Evolutionary conservation across 106 monocot genomes (phyloP).

Genomic region (Dioscorea zingiberensis): DNA sequence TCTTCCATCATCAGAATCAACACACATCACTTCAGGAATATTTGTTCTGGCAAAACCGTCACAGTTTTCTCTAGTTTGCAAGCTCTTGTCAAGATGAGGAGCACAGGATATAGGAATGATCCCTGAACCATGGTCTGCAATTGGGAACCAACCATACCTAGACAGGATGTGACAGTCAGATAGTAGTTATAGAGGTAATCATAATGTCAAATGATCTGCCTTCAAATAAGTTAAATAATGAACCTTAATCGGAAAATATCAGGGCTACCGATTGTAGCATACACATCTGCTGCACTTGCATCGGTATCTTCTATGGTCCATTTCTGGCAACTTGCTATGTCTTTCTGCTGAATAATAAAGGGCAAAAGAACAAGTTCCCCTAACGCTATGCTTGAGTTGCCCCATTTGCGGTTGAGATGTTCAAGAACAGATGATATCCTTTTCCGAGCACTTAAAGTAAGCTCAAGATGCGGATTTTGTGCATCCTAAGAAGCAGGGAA

Average conservation of each 20-base stretch:
- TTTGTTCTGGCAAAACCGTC: conserved; percentile 1
- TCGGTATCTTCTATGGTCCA: conserved; percentile 64
- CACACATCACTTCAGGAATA: background rate
- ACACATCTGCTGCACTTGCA: conserved; percentile 67
- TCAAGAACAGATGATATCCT: conserved; percentile 88
- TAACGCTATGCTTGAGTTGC: conserved; percentile 49
- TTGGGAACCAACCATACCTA: conserved; percentile 85
- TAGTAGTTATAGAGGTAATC: too few species aligned
- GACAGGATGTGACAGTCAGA: background rate
- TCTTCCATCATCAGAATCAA: conserved; percentile 1
- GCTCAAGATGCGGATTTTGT: conserved; percentile 87
- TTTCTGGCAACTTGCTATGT: conserved; percentile 39
- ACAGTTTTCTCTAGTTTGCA: conserved; percentile 11
- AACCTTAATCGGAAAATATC: conserved; percentile 84
- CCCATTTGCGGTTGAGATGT: conserved; percentile 94
- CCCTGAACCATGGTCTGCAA: conserved; percentile 13
- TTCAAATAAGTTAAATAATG: background rate
- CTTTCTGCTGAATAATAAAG: conserved; percentile 40
- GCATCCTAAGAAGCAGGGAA: conserved; percentile 44
- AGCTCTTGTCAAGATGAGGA: conserved; percentile 9
- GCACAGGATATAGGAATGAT: conserved; percentile 7
- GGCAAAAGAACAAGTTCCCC: conserved; percentile 83
- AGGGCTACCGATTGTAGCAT: conserved; percentile 60
- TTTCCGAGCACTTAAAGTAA: conserved; percentile 85
- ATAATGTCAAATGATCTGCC: background rate